These are phyloP conservation scores for Hericium erinaceus DNA, from an alignment of 768 basidiomycete species.

Conservation along the genomic window DNA sequence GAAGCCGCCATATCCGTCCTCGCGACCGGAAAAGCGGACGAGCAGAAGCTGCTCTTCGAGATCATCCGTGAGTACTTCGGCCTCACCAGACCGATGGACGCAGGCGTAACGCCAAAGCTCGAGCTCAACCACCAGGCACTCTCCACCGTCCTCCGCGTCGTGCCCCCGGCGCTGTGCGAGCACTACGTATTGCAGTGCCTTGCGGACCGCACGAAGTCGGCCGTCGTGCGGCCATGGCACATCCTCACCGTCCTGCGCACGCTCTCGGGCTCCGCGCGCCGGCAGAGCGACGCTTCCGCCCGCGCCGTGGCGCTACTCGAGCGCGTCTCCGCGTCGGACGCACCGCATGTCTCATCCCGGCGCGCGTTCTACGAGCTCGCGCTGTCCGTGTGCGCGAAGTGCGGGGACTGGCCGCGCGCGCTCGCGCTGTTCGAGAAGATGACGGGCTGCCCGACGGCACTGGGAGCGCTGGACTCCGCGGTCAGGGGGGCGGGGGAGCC, in stretches of 20 bases:
- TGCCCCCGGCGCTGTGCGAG: conserved; percentile 37
- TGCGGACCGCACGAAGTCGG: conserved; percentile 27
- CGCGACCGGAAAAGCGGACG: conserved; percentile 42
- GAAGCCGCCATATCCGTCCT: conserved; percentile 46
- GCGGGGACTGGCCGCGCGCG: conserved; percentile 1
- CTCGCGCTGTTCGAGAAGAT: background rate
- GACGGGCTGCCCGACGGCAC: background rate
- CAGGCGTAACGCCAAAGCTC: conserved; percentile 25
- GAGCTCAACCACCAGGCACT: conserved; percentile 41
- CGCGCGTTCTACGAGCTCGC: background rate
- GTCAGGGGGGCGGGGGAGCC: background rate
- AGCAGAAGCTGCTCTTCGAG: conserved; percentile 59
- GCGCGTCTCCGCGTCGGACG: background rate
- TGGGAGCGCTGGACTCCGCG: background rate
- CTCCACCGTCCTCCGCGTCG: conserved; percentile 39
- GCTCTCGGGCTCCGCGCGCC: conserved; percentile 19
- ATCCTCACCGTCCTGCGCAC: conserved; percentile 50
- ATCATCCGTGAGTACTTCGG: conserved; percentile 57
- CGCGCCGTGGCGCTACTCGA: background rate
- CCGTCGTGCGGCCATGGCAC: conserved; percentile 42
- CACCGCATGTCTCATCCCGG: no score
- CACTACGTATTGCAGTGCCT: conserved; percentile 56
- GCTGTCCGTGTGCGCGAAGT: conserved; percentile 5
- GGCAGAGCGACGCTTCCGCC: no score
- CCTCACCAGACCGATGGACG: conserved; percentile 38